Percentiles rank a stretch among this genome's conserved stretches.
These are phyloP conservation scores for Solanum ahanhuiri DNA, from an alignment of 257 asterid species.

Conservation along the genomic window DNA sequence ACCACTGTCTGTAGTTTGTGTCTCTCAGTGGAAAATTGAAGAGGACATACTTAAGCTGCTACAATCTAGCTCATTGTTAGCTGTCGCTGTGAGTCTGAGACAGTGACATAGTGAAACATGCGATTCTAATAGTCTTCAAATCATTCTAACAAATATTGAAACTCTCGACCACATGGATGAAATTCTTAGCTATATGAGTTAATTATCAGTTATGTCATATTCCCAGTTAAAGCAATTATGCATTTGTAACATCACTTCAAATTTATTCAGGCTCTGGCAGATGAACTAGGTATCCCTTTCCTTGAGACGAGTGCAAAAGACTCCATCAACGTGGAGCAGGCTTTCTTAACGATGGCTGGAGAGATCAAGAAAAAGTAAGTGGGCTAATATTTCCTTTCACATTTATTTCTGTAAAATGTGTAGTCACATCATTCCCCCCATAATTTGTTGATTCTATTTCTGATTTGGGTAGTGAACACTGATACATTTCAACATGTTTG, in stretches of 20 bases:
- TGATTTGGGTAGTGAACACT: not conserved
- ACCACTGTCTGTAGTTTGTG: too few relatives aligned
- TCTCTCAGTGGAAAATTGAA: not conserved
- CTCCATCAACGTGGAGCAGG: constrained; percentile 89
- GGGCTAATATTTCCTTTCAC: not conserved
- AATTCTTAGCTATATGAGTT: not conserved
- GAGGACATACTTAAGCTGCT: not conserved
- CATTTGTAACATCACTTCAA: not conserved
- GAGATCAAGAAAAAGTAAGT: constrained; percentile 91
- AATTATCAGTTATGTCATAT: not conserved
- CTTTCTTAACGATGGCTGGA: constrained; percentile 94
- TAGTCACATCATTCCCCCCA: not conserved
- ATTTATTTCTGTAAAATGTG: not conserved
- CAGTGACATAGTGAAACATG: not conserved
- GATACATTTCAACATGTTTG: not conserved
- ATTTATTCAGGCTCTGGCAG: constrained; percentile 69
- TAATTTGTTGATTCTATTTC: not conserved
- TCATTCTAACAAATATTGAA: not conserved
- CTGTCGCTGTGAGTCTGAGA: not conserved
- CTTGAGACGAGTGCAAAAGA: constrained; percentile 99
- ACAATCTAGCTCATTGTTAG: not conserved
- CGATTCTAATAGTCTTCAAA: not conserved
- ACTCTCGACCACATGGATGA: not conserved
- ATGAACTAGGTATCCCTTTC: constrained; percentile 93
- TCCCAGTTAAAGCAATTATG: not conserved